Evolutionary conservation across 108 stramenopile genomes (phyloP), one percentile per base, ranked within the genome.

Genomic region (Conticribra guillardii): DNA sequence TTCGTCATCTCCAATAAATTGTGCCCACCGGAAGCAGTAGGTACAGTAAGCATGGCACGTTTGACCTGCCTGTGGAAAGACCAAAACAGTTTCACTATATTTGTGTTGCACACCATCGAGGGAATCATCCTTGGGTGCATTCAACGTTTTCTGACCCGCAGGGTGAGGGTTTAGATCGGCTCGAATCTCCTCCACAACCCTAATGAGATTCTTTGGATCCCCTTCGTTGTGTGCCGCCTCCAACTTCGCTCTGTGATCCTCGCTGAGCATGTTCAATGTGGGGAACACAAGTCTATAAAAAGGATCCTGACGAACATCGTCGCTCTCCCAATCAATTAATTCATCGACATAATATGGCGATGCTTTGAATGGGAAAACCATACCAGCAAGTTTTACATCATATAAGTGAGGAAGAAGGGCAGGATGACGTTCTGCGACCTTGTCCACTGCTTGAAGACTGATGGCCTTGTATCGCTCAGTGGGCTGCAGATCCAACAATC

Each of bases 11-110:
- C 80, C 81, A 24, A 84, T 84, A 60, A 87, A 87, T 52, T 87
- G 86, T 11, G 86, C 83, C 83, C 83, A 87, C 19, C 86, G 71
- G 70, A 87, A 87, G 68, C 86, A 87, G 70, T 87, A 87, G 30
- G 83, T 87, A 61, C 83, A 87, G 55, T 85, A 85, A 0, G 84
- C 84, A 29, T 87, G 83, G 67, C 86, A 87, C 15, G 80, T 81
- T 68, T 87, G 86, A 4, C 81, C 83, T 44, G 80, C 86, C 1
- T 79, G 76, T 14, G 86, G 78, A 48, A 87, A 87, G 32, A 84
- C 81, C 30, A 87, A 57, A 2, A 73, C 74, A 15, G 86, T 87
- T 57, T 87, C 86, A 44, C 69, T 71, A 61, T 87, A 87, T 64
- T 84, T 87, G 79, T 87, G 86, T 54, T 87, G 86, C 22, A 87